Percentiles rank a stretch among this genome's conserved stretches.
Conservation (phyloP, 768 basidiomycete genomes). For the Pleurotus tuber-regium region DNA sequence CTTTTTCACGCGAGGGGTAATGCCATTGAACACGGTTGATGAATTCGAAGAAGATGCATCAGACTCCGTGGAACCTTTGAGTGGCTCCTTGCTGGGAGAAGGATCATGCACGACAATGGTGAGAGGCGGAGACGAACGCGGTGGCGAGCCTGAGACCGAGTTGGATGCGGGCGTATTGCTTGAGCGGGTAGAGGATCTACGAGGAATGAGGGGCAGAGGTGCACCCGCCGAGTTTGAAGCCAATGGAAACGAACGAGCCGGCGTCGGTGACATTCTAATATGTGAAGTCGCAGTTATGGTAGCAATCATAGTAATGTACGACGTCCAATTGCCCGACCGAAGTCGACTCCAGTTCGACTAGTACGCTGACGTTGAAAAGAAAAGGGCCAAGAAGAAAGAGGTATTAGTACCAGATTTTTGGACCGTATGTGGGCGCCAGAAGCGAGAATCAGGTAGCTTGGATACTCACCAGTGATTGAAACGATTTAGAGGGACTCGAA, state of each 20-base stretch:
- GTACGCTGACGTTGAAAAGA: not conserved
- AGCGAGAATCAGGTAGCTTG: not conserved
- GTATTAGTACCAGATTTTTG: not conserved
- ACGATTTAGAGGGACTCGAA: not conserved
- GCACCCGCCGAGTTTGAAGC: conserved; percentile 53
- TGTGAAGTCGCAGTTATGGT: conserved; percentile 35
- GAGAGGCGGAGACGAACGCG: conserved; percentile 11
- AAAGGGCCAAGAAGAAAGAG: not conserved
- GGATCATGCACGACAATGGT: not conserved
- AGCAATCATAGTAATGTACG: conserved; percentile 38
- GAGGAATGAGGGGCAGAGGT: conserved; percentile 64
- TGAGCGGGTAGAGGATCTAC: conserved; percentile 36
- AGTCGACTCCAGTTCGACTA: conserved; percentile 8
- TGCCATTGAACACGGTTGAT: conserved; percentile 31
- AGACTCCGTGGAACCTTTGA: conserved; percentile 17
- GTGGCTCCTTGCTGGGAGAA: conserved; percentile 4
- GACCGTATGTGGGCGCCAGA: not conserved
- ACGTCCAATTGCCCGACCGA: conserved; percentile 1
- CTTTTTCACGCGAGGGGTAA: conserved; percentile 34
- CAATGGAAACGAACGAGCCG: conserved; percentile 31
- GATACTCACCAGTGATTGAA: conserved; percentile 6
- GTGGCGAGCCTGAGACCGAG: conserved; percentile 13
- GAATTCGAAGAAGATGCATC: conserved; percentile 37
- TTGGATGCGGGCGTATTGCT: conserved; percentile 18
- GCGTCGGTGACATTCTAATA: conserved; percentile 31